A percentile compares a stretch with the other conserved stretches of the same genome.
Evolutionary conservation across 495 filamentous ascomycete genomes (phyloP).

Genomic region (Penicillium fimorum): DNA sequence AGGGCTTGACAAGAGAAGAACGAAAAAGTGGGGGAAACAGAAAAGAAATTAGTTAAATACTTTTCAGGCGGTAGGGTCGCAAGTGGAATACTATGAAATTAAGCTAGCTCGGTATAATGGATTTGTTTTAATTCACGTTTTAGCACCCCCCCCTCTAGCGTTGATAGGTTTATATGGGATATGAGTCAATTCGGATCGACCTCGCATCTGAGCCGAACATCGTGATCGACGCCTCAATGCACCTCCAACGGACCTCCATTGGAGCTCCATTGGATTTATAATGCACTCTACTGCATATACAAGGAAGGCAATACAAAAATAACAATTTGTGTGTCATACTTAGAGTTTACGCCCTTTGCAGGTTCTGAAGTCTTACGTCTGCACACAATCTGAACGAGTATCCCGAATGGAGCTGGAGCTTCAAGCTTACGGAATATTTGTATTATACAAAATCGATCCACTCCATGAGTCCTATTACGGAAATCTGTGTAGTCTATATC

Average conservation of each 20-base stretch:
- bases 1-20: neutral
- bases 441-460: neutral
- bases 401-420: neutral
- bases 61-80: neutral
- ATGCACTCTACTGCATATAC: neutral
- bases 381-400: neutral
- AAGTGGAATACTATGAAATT: neutral
- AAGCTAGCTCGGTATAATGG: neutral
- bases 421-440: neutral
- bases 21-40: neutral
- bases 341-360: constrained; percentile 7
- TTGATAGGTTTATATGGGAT: neutral
- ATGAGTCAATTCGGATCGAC: constrained; percentile 5
- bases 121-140: neutral
- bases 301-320: neutral
- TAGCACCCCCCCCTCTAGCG: no score
- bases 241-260: neutral
- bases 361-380: neutral
- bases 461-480: neutral
- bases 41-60: neutral
- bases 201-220: constrained; percentile 3
- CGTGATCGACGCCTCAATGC: constrained; percentile 9
- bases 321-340: constrained; percentile 1
- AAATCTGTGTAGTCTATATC: neutral
- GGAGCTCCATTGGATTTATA: neutral